Base-by-base conservation (phyloP, 495 filamentous ascomycete species). In the Neurospora pannonica region DNA sequence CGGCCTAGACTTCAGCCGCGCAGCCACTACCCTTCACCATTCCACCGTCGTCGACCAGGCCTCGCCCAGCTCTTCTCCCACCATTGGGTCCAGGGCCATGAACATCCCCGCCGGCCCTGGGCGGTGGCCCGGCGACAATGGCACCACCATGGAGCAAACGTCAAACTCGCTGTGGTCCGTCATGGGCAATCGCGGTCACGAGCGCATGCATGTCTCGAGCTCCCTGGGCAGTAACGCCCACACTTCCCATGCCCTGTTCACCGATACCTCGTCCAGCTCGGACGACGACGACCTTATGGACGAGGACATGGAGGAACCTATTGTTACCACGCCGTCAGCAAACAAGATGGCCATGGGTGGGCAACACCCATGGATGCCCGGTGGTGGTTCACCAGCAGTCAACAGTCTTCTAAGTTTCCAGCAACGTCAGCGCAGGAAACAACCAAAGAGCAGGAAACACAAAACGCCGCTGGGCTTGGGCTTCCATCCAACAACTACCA, bases 21-120 rank as follows among this genome's bases (percentile, higher is more conserved):
- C 94, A 62, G 95, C 94, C 73, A 98, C 96, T 5, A 97, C 94
- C 76, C 87, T 99, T 13, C 96, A 99, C 84, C 97, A 98, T 82
- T 98, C 96, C 31, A 98, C 92, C 3, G 87, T 98, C 9, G 94
- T 94, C 60, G 91, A 92, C 72, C 91, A 94, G 77, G 91, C 93
- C 0, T 96, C 93, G n/a, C 96, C 97, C 15, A 95, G 97, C 79
- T 97, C 94, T 5, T 97, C 94, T 0, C 97, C 97, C 0, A 94
- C 89, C n/a, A 91, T 97, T 54, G 84, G 84, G 24, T 92, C 92
- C 38, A 88, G 92, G 34, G 92, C 90, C 9, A 91, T 97, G 86
- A 90, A 88, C 75, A 95, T 97, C 46, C 94, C 94, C 62, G 54
- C 28, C 54, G 54, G 54, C 28, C 54, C 54, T 31, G 75, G 79